phyloP scores from a whole-genome alignment of 768 basidiomycete genomes.

The Xerocomus brunneocitrinus region DNA sequence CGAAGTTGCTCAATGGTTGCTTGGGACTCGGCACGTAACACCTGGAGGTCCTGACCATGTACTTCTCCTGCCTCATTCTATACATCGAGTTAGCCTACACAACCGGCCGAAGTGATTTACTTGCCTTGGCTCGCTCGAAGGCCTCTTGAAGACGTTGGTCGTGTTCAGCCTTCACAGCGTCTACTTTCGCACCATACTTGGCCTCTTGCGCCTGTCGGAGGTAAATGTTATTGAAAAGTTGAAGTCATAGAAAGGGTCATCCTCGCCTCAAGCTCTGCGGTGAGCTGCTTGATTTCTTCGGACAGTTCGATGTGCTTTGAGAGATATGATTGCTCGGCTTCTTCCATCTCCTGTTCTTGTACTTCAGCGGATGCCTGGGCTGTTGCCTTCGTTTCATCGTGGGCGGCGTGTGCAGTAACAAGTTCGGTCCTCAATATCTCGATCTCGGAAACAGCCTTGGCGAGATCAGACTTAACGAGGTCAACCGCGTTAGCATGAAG shows the following conservation, averaged over 20 bases:
- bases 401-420: conserved; percentile 38
- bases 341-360: conserved; percentile 46
- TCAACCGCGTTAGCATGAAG: conserved; percentile 46
- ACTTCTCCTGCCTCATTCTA: conserved; percentile 67
- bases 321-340: conserved; percentile 46
- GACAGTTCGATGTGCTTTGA: conserved; percentile 49
- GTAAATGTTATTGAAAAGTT: not conserved
- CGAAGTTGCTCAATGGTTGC: conserved; percentile 67
- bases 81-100: conserved; percentile 8
- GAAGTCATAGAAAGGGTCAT: not conserved
- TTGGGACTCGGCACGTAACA: conserved; percentile 62
- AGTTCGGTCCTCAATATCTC: conserved; percentile 47
- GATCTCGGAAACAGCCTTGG: conserved; percentile 40
- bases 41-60: conserved; percentile 68
- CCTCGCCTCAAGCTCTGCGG: conserved; percentile 61
- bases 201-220: conserved; percentile 58
- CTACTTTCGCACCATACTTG: conserved; percentile 62
- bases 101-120: conserved; percentile 6
- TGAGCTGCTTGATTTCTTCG: conserved; percentile 52
- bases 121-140: conserved; percentile 75
- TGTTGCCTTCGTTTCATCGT: conserved; percentile 46
- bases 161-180: conserved; percentile 62
- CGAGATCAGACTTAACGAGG: conserved; percentile 41
- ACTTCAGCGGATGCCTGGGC: conserved; percentile 43
- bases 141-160: conserved; percentile 57